Evolutionary conservation across 495 filamentous ascomycete genomes (phyloP).

Genomic region (Chaetomium fimeti): DNA sequence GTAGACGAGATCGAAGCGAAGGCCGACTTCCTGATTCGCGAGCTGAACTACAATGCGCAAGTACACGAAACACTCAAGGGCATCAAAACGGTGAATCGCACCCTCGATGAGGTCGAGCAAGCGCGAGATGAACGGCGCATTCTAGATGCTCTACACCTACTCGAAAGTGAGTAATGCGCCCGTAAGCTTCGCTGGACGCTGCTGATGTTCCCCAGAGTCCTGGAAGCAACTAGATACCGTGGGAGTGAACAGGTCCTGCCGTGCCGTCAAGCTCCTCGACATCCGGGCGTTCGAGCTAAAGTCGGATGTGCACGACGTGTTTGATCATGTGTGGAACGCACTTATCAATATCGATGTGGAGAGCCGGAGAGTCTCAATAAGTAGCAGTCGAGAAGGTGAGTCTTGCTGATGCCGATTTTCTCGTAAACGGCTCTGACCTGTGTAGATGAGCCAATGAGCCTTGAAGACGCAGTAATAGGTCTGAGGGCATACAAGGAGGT

Average conservation of each 20-base stretch:
- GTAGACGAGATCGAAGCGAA: constrained; percentile 68
- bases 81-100: constrained; percentile 53
- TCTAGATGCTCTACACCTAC: constrained; percentile 50
- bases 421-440: constrained; percentile 29
- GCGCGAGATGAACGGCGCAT: constrained; percentile 49
- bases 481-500: constrained; percentile 54
- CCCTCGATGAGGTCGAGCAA: constrained; percentile 53
- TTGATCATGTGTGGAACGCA: constrained; percentile 55
- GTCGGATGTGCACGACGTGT: constrained; percentile 56
- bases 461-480: constrained; percentile 49
- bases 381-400: constrained; percentile 44
- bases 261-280: constrained; percentile 49
- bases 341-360: constrained; percentile 57
- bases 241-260: constrained; percentile 46
- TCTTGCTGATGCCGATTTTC: not conserved
- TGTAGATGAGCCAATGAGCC: constrained; percentile 47
- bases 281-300: constrained; percentile 54
- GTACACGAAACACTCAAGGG: constrained; percentile 61
- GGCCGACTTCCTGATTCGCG: constrained; percentile 66
- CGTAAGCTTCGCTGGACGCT: not conserved
- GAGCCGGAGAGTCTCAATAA: constrained; percentile 49
- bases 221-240: constrained; percentile 47
- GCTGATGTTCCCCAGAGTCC: constrained; percentile 37
- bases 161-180: constrained; percentile 44
- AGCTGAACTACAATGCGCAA: constrained; percentile 72